These are phyloP conservation scores for Parasarocladium wereldwijsianum DNA, from an alignment of 2,329 filamentous ascomycete species.

Conservation along the genomic window DNA sequence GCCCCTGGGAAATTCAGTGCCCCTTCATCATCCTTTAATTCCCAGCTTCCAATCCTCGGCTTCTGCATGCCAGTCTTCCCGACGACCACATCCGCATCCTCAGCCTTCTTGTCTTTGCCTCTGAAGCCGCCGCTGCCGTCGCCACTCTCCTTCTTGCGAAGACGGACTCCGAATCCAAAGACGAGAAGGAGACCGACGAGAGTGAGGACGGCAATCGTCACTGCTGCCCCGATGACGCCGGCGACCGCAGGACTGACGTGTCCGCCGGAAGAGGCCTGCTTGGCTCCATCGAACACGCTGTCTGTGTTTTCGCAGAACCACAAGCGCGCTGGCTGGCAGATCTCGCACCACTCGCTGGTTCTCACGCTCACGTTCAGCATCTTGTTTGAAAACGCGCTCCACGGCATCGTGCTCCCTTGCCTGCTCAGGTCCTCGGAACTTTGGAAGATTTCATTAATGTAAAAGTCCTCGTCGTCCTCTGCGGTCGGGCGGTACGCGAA, in stretches of 20 bases:
- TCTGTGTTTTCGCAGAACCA: constrained; percentile 21
- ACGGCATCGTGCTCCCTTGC: constrained; percentile 19
- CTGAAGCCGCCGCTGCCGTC: constrained; percentile 23
- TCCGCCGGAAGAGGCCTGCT: background rate
- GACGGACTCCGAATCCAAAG: constrained; percentile 18
- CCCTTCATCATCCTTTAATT: constrained; percentile 18
- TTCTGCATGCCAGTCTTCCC: constrained; percentile 23
- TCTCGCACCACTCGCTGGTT: constrained; percentile 25
- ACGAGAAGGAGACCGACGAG: constrained; percentile 17
- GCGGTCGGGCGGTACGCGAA: constrained; percentile 40
- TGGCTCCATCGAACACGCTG: background rate
- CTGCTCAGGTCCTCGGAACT: constrained; percentile 13
- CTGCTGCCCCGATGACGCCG: constrained; percentile 30
- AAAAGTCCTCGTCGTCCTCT: constrained; percentile 18
- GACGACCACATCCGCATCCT: constrained; percentile 27
- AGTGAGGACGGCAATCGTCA: constrained; percentile 21
- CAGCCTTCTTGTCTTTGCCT: constrained; percentile 27
- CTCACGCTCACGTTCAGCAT: constrained; percentile 22
- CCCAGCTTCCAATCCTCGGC: constrained; percentile 35
- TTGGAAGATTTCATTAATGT: constrained; percentile 25
- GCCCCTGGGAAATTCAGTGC: constrained; percentile 5
- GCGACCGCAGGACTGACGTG: constrained; percentile 20
- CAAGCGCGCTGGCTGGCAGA: constrained; percentile 19
- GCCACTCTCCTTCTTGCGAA: constrained; percentile 10
- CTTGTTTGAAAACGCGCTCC: constrained; percentile 19